These are phyloP conservation scores for Domatiomyces globalis DNA, from an alignment of 2,329 filamentous ascomycete species.

Conservation along the genomic window DNA sequence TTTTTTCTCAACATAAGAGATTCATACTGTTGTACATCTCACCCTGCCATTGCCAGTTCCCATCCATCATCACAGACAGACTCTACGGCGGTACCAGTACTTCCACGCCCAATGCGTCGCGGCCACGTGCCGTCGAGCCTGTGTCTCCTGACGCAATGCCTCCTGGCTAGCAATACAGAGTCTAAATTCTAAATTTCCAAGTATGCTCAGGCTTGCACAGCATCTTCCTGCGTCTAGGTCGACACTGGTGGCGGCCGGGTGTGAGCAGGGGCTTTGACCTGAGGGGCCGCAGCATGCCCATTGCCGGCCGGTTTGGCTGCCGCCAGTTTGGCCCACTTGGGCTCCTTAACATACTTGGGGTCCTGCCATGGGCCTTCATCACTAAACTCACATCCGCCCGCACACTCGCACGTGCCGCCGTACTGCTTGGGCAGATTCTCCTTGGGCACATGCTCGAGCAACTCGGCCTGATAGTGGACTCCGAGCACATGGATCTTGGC, in stretches of 20 bases:
- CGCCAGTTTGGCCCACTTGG: slow-evolving; percentile 31
- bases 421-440: slow-evolving; percentile 84
- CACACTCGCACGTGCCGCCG: slow-evolving; percentile 70
- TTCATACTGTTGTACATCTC: too few species aligned
- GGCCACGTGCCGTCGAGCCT: not conserved
- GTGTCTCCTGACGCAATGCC: not conserved
- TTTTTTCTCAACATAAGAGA: not conserved
- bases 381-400: slow-evolving; percentile 69
- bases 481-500: slow-evolving; percentile 90
- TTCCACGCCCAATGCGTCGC: not conserved
- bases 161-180: not conserved
- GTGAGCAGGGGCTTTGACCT: slow-evolving; percentile 5
- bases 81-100: not conserved
- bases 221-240: not conserved
- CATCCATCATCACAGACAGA: not conserved
- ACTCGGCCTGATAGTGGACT: slow-evolving; percentile 63
- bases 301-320: slow-evolving; percentile 18
- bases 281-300: slow-evolving; percentile 4
- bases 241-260: not conserved
- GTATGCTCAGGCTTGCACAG: not conserved
- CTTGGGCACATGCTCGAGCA: slow-evolving; percentile 68
- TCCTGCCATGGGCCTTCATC: slow-evolving; percentile 76
- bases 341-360: slow-evolving; percentile 29
- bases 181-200: not conserved
- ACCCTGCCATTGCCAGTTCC: not conserved